Evolutionary conservation across 176 grass and related monocot genomes (phyloP).

Genomic region (Hyparrhenia diplandra): DNA sequence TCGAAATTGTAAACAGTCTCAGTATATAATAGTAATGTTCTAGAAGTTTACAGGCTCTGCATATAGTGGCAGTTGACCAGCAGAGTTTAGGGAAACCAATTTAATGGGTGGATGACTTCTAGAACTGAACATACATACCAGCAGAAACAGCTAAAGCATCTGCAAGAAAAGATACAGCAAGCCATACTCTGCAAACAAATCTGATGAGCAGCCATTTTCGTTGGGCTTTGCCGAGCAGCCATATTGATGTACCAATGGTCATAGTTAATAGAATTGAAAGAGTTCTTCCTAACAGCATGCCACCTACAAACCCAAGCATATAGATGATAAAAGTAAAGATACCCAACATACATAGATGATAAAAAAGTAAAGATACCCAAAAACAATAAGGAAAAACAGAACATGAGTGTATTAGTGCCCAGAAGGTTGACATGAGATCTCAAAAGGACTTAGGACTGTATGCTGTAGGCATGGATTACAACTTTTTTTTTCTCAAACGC

Average conservation of each 20-base stretch:
- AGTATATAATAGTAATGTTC: not conserved
- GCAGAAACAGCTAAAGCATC: slow-evolving; percentile 63
- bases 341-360: slow-evolving; percentile 18
- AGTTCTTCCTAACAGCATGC: slow-evolving; percentile 80
- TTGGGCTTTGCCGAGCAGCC: slow-evolving; percentile 87
- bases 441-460: not conserved
- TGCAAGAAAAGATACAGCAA: slow-evolving; percentile 76
- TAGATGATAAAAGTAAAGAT: too few relatives aligned
- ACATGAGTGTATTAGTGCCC: not conserved
- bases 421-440: not conserved
- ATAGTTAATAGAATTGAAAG: slow-evolving; percentile 82
- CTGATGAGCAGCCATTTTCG: slow-evolving; percentile 94
- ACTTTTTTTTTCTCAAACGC: not conserved
- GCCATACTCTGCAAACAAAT: slow-evolving; percentile 98
- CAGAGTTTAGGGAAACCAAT: not conserved
- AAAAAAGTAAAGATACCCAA: not conserved
- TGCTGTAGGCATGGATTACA: not conserved
- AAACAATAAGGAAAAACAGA: not conserved
- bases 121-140: slow-evolving; percentile 17
- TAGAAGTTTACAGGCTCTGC: not conserved
- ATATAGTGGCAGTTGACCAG: not conserved
- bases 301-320: too few relatives aligned
- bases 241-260: slow-evolving; percentile 97
- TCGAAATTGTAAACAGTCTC: not conserved
- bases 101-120: not conserved